phyloP scores from a whole-genome alignment of 2,329 filamentous ascomycete genomes.

The Lachnellula occidentalis region DNA sequence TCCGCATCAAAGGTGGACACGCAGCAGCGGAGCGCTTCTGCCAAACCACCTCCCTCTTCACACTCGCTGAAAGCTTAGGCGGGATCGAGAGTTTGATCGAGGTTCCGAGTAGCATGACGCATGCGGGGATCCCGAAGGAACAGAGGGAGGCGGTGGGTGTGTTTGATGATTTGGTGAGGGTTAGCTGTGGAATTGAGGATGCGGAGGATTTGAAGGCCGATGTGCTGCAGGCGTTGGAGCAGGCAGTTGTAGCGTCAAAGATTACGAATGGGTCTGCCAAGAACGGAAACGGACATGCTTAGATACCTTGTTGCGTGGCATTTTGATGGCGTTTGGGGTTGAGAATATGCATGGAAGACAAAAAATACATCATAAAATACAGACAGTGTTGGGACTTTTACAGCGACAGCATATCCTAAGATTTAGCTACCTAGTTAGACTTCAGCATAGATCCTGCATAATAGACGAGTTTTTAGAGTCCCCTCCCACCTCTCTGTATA shows the following conservation, averaged over 20 bases:
- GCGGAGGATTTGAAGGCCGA: constrained; percentile 76
- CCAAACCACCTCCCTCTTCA: constrained; percentile 83
- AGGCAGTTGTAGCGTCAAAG: constrained; percentile 50
- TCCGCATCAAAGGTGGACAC: constrained; percentile 85
- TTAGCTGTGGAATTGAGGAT: constrained; percentile 95
- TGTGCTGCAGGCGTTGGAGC: constrained; percentile 75
- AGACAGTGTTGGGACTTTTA: neutral
- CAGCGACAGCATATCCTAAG: too few relatives aligned
- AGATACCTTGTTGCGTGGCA: neutral
- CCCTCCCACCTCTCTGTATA: too few relatives aligned
- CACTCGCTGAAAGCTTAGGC: constrained; percentile 84
- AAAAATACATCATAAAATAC: too few relatives aligned
- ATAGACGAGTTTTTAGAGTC: too few relatives aligned
- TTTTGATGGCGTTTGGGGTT: constrained; percentile 4
- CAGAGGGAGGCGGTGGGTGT: constrained; percentile 90
- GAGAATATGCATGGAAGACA: neutral
- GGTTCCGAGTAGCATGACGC: constrained; percentile 93
- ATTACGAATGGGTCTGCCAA: constrained; percentile 22
- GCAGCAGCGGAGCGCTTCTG: constrained; percentile 88
- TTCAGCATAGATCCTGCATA: too few relatives aligned
- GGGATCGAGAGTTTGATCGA: constrained; percentile 91
- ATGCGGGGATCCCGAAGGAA: constrained; percentile 87
- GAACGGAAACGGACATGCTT: neutral
- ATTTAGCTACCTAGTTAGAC: too few relatives aligned
- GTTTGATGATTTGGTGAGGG: constrained; percentile 86